Evolutionary conservation across 2,329 filamentous ascomycete genomes (phyloP), one percentile per base, ranked within the genome.

Genomic region (Fusarium palustre): DNA sequence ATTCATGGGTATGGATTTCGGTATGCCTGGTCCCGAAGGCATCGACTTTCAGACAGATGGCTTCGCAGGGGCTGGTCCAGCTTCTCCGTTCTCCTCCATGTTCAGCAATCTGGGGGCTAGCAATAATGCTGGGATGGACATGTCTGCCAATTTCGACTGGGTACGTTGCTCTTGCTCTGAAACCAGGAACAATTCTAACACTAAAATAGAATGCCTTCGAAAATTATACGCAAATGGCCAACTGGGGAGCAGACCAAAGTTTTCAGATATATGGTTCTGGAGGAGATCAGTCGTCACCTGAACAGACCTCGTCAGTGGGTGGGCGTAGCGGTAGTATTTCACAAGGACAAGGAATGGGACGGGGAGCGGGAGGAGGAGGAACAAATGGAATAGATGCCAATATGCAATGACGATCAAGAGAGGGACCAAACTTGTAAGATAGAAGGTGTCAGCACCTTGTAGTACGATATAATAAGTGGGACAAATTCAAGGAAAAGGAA

Each of bases 61-160:
- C 7, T 68, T 79, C 46, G 77, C 74, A 36, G 66, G 63, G 7
- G 53, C 68, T 15, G 76, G 68, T 34, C 68, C 71, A 16, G 72
- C 70, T 30, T 87, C 85, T 45, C 85, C 86, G 5, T 82, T 87
- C 63, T 83, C 83, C 55, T 84, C 83, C 48, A 85, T 88, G 83
- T 85, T 87, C 65, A 82, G 81, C 20, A 84, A 80, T 49, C 73
- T 85, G 56, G 79, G 79, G 20, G 76, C 68, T 52, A 68, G 63
- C 5, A 52, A 72, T 15, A 75, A 69, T 13, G 56, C 68, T 31
- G 74, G 73, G 11, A 66, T 84, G 74, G 84, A 86, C 38, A 78
- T 88, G 50, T 79, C 81, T 34, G 77, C 80, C 43, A 87, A 84
- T 49, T 86, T 89, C 74, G 86, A 89, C 77, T 89, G 87, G 87